These are phyloP conservation scores for Amphibolis antarctica DNA, from an alignment of 106 monocot species.

Conservation along the genomic window DNA sequence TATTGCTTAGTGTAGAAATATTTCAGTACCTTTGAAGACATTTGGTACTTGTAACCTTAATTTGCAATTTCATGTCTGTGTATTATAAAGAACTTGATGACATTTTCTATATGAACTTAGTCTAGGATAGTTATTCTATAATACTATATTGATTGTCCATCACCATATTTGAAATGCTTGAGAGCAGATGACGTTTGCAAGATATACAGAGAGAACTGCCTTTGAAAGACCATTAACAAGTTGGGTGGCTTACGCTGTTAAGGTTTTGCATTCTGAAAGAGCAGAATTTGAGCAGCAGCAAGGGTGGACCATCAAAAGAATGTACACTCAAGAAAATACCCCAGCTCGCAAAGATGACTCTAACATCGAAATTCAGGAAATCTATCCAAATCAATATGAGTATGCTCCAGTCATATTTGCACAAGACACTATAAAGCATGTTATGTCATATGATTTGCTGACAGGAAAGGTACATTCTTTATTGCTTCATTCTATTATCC, in stretches of 20 bases:
- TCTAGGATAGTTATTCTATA: not conserved
- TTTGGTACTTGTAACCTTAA: too few relatives aligned
- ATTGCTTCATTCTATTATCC: too few relatives aligned
- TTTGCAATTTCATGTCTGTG: too few relatives aligned
- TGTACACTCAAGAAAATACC: conserved; percentile 53
- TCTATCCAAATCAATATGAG: conserved; percentile 51
- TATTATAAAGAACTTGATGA: not conserved
- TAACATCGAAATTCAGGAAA: conserved; percentile 29
- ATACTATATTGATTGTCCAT: not conserved
- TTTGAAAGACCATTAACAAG: conserved; percentile 95
- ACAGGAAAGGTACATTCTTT: conserved; percentile 48
- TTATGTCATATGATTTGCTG: conserved; percentile 82
- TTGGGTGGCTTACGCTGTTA: conserved; percentile 94
- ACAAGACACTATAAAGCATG: conserved; percentile 81
- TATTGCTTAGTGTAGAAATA: too few relatives aligned
- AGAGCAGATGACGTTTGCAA: conserved; percentile 72
- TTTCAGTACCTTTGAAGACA: too few relatives aligned
- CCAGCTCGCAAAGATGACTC: conserved; percentile 27
- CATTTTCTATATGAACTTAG: not conserved
- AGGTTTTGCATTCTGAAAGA: conserved; percentile 67
- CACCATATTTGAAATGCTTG: not conserved
- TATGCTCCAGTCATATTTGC: conserved; percentile 90
- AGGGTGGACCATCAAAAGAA: conserved; percentile 88
- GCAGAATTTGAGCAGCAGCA: conserved; percentile 79
- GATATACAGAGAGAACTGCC: conserved; percentile 84